Conservation (phyloP, 2,329 filamentous ascomycete species). For the Geosmithia morbida region DNA sequence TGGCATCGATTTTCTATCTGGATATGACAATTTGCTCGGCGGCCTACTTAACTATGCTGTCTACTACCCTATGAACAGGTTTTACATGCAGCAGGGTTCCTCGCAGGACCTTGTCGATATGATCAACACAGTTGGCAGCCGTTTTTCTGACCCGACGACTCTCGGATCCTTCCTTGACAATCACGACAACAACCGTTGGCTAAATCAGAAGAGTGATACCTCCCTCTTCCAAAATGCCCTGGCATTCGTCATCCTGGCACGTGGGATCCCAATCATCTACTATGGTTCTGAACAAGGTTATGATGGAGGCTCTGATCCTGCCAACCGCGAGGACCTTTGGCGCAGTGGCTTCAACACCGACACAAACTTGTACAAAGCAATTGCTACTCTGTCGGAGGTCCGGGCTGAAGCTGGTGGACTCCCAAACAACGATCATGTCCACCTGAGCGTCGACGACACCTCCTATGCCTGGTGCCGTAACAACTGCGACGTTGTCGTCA, state of each 20-base stretch:
- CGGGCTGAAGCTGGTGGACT: slow-evolving; percentile 30
- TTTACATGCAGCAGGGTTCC: slow-evolving; percentile 21
- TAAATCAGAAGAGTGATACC: slow-evolving; percentile 34
- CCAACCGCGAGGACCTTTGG: slow-evolving; percentile 46
- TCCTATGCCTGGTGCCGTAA: slow-evolving; percentile 31
- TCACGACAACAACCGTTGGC: slow-evolving; percentile 41
- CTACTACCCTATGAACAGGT: slow-evolving; percentile 26
- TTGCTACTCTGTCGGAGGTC: slow-evolving; percentile 23
- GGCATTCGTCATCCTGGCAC: slow-evolving; percentile 44
- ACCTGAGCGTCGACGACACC: slow-evolving; percentile 23
- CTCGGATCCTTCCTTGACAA: slow-evolving; percentile 42
- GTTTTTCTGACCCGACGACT: slow-evolving; percentile 26
- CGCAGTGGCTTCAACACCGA: slow-evolving; percentile 30
- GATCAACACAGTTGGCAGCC: slow-evolving; percentile 11
- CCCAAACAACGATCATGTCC: slow-evolving; percentile 24
- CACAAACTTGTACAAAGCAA: slow-evolving; percentile 31
- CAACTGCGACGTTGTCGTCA: slow-evolving; percentile 25
- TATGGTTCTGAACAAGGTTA: slow-evolving; percentile 52
- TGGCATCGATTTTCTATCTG: slow-evolving; percentile 31
- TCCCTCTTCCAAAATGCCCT: slow-evolving; percentile 45
- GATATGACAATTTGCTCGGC: slow-evolving; percentile 37
- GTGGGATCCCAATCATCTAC: slow-evolving; percentile 52
- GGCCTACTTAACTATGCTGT: slow-evolving; percentile 47
- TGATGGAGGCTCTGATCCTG: slow-evolving; percentile 26
- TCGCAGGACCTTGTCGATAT: slow-evolving; percentile 23